phyloP scores from a whole-genome alignment of 805 yeast genomes.

The Candida incommunis region DNA sequence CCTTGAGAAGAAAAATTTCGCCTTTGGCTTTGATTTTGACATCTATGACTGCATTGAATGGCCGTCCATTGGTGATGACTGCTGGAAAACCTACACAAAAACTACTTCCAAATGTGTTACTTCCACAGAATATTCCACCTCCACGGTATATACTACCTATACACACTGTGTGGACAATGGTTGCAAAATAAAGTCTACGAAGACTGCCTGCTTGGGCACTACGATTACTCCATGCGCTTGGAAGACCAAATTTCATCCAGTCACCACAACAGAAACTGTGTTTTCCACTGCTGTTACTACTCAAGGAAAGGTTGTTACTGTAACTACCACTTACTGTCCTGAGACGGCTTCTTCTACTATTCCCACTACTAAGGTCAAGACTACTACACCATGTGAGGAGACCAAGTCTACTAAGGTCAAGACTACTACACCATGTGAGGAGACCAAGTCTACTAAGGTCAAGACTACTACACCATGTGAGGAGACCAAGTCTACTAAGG shows the following conservation, averaged over 20 bases:
- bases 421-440: slow-evolving; percentile 1
- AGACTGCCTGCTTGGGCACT: neutral
- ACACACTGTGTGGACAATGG: neutral
- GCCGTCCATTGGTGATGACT: neutral
- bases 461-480: neutral
- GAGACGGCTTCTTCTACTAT: neutral
- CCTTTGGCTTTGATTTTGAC: neutral
- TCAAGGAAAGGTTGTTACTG: neutral
- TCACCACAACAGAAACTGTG: neutral
- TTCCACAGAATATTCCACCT: neutral
- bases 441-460: neutral
- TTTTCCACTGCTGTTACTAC: neutral
- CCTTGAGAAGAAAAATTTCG: neutral
- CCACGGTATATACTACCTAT: neutral
- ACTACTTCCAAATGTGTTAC: neutral
- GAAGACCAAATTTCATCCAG: neutral
- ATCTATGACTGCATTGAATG: neutral
- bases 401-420: neutral
- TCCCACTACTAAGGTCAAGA: neutral
- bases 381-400: neutral
- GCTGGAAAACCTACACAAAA: neutral
- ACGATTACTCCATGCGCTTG: neutral
- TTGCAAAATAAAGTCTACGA: neutral
- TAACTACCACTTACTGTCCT: slow-evolving; percentile 1
- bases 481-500: neutral